These are phyloP conservation scores for Pseudotsuga menziesii DNA, from an alignment of 75 land plant genomes.

Conservation along the genomic window DNA sequence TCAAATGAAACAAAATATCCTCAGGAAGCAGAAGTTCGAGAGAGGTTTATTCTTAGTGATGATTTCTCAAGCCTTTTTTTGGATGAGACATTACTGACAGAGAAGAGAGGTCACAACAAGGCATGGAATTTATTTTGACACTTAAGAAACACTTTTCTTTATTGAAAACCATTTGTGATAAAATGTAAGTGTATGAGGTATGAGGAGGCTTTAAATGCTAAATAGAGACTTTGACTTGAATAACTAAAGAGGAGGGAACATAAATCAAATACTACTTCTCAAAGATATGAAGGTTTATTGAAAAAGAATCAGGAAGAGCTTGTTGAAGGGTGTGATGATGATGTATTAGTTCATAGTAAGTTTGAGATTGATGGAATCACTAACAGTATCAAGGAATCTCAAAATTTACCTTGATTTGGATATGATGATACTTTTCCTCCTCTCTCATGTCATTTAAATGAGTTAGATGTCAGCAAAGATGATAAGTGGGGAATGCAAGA, in stretches of 20 bases:
- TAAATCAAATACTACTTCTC: conserved; percentile 12
- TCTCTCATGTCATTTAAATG: conserved; percentile 39
- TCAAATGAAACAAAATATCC: conserved; percentile 13
- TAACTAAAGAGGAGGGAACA: conserved; percentile 61
- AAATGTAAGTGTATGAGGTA: conserved; percentile 55
- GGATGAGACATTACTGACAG: conserved; percentile 43
- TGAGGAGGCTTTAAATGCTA: conserved; percentile 61
- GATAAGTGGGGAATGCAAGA: conserved; percentile 63
- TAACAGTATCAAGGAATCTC: conserved; percentile 70
- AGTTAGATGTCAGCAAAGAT: conserved; percentile 58
- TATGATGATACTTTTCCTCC: conserved; percentile 44
- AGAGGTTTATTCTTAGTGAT: conserved; percentile 41
- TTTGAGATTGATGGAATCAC: conserved; percentile 63
- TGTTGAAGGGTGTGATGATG: conserved; percentile 32
- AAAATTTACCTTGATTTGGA: conserved; percentile 45
- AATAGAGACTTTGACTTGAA: conserved; percentile 59
- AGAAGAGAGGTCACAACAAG: conserved; percentile 54
- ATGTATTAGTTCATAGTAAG: conserved; percentile 21
- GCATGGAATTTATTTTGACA: conserved; percentile 46
- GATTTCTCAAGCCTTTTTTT: conserved; percentile 50
- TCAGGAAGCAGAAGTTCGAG: conserved; percentile 26
- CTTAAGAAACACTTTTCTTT: conserved; percentile 65
- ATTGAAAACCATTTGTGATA: conserved; percentile 53
- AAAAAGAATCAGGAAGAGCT: conserved; percentile 55
- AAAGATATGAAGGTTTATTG: conserved; percentile 45